Conservation (phyloP, 2,329 filamentous ascomycete genomes). For the Colletotrichum melonis region DNA sequence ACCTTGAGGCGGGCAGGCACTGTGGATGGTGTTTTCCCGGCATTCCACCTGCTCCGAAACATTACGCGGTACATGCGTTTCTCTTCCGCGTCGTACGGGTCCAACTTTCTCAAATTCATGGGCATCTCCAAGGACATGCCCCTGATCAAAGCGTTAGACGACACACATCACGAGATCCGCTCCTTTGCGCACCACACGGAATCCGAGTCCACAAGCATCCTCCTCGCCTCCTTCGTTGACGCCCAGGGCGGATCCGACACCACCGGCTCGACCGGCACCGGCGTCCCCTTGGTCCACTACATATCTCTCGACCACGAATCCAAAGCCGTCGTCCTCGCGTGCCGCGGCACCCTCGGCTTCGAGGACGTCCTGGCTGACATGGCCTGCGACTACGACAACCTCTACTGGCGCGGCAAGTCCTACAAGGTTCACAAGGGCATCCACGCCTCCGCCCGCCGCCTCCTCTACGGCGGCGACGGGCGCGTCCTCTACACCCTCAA, state of each 20-base stretch:
- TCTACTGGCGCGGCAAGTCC: slow-evolving; percentile 70
- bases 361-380: slow-evolving; percentile 80
- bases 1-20: slow-evolving; percentile 63
- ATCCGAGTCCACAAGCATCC: slow-evolving; percentile 66
- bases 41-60: slow-evolving; percentile 69
- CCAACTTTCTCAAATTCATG: slow-evolving; percentile 71
- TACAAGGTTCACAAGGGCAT: slow-evolving; percentile 82
- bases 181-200: slow-evolving; percentile 74
- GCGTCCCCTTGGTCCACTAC: slow-evolving; percentile 79
- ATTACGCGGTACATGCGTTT: slow-evolving; percentile 75
- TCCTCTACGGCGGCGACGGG: slow-evolving; percentile 75
- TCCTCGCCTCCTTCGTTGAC: slow-evolving; percentile 78
- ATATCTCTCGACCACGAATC: slow-evolving; percentile 78
- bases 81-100: slow-evolving; percentile 74
- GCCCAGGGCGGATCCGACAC: slow-evolving; percentile 74
- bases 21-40: slow-evolving; percentile 69
- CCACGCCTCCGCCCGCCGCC: slow-evolving; percentile 75
- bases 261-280: slow-evolving; percentile 72
- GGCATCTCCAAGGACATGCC: slow-evolving; percentile 67
- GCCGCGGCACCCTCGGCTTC: slow-evolving; percentile 78
- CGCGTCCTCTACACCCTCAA: slow-evolving; percentile 74
- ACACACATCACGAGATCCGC: slow-evolving; percentile 69
- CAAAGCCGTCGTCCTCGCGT: slow-evolving; percentile 78
- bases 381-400: slow-evolving; percentile 78
- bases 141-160: slow-evolving; percentile 51